Percentiles rank a stretch among this genome's conserved stretches.
Evolutionary conservation across 495 filamentous ascomycete species (phyloP).

Genomic region (Penicillium psychrofluorescens): DNA sequence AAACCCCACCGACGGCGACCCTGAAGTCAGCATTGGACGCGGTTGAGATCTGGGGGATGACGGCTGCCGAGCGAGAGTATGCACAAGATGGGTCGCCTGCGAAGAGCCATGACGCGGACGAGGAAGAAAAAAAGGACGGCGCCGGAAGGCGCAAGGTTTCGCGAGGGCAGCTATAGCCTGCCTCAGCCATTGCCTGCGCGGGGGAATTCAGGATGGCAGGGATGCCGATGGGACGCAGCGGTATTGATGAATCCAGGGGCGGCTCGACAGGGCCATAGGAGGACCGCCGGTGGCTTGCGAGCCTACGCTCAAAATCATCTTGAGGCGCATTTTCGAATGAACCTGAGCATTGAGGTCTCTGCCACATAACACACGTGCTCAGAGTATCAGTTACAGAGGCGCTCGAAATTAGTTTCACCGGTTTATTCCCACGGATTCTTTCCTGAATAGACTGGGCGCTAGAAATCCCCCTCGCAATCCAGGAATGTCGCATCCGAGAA

Average conservation of each 20-base stretch:
- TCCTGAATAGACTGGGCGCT: too few relatives aligned
- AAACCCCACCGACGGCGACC: conserved; percentile 49
- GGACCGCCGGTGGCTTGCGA: conserved; percentile 21
- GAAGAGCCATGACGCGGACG: conserved; percentile 28
- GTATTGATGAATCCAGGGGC: conserved; percentile 23
- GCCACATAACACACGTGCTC: conserved; percentile 47
- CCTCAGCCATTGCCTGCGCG: conserved; percentile 20
- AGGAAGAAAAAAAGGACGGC: conserved; percentile 15
- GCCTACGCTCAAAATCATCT: conserved; percentile 16
- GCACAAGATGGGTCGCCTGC: conserved; percentile 23
- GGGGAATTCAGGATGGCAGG: conserved; percentile 45
- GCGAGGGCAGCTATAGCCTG: conserved; percentile 14
- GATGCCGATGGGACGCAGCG: conserved; percentile 39
- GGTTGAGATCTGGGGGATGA: conserved; percentile 29
- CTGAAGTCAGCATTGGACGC: conserved; percentile 56
- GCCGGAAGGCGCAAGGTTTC: conserved; percentile 19
- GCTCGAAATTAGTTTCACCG: too few relatives aligned
- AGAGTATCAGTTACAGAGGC: too few relatives aligned
- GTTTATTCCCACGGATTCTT: too few relatives aligned
- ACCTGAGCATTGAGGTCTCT: conserved; percentile 28
- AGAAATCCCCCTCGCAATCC: too few relatives aligned
- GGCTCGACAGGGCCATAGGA: conserved; percentile 33
- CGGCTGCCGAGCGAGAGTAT: conserved; percentile 24
- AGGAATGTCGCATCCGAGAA: too few relatives aligned
- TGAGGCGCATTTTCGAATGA: conserved; percentile 21